A percentile compares a stretch with the other conserved stretches of the same genome.
Conservation (phyloP, 2,329 filamentous ascomycete genomes). For the Fusarium piperis region DNA sequence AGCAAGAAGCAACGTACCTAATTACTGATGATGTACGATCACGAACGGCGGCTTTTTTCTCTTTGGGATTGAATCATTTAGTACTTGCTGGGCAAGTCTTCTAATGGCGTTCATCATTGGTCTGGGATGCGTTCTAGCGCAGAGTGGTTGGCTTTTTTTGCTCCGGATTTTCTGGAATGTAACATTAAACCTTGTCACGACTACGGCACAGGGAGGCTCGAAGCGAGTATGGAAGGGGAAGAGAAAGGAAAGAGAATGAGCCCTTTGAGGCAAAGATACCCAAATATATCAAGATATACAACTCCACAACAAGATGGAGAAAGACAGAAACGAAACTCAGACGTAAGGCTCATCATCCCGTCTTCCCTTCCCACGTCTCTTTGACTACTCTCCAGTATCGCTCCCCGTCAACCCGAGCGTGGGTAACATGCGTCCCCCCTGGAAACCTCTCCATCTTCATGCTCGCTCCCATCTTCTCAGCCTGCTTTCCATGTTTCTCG, state of each 20-base stretch:
- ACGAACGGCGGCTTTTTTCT: background rate
- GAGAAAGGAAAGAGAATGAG: background rate
- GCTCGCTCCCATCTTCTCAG: constrained; percentile 50
- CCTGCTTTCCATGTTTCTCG: constrained; percentile 57
- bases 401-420: constrained; percentile 55
- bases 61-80: background rate
- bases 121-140: background rate
- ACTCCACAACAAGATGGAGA: background rate
- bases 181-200: background rate
- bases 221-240: background rate
- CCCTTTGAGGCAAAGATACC: constrained; percentile 5
- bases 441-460: constrained; percentile 58
- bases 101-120: constrained; percentile 21
- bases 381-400: constrained; percentile 62
- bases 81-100: constrained; percentile 3
- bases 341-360: background rate
- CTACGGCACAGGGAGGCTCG: background rate
- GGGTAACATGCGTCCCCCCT: constrained; percentile 61
- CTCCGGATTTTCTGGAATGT: background rate
- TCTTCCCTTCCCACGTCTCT: constrained; percentile 55
- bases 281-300: background rate
- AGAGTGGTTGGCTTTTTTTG: background rate
- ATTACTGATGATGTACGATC: constrained; percentile 10
- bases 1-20: constrained; percentile 47
- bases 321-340: background rate